phyloP scores from a whole-genome alignment of 2,329 filamentous ascomycete species.

The Colletotrichum higginsianum region DNA sequence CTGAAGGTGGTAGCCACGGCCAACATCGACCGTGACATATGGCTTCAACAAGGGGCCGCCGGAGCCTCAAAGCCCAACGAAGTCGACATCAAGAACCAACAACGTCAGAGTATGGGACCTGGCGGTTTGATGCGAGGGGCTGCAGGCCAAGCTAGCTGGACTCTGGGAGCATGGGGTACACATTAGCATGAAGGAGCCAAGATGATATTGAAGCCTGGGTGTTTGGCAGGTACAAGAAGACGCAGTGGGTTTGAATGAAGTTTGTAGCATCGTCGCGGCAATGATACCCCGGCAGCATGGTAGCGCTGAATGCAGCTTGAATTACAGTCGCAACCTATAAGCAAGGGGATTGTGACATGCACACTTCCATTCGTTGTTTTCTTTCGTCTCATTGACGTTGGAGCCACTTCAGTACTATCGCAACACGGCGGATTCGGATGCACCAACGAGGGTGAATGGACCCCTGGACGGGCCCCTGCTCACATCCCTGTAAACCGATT shows the following conservation, averaged over 20 bases:
- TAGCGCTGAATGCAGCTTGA: background rate
- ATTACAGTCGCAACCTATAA: background rate
- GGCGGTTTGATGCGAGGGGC: constrained; percentile 62
- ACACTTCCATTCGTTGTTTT: background rate
- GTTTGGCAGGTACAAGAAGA: background rate
- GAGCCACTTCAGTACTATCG: background rate
- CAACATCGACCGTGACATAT: constrained; percentile 79
- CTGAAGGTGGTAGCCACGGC: constrained; percentile 79
- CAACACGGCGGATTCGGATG: background rate
- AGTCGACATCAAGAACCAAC: constrained; percentile 69
- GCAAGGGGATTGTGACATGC: background rate
- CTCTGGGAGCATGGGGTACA: constrained; percentile 72
- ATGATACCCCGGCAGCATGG: constrained; percentile 27
- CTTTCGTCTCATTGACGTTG: background rate
- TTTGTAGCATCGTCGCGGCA: constrained; percentile 11
- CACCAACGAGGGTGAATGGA: constrained; percentile 12
- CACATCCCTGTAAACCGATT: constrained; percentile 33
- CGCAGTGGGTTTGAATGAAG: background rate
- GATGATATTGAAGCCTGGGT: background rate
- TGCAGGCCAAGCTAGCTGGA: constrained; percentile 68
- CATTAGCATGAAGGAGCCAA: constrained; percentile 53
- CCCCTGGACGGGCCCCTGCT: background rate
- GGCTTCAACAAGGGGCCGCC: constrained; percentile 75
- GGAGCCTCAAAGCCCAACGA: constrained; percentile 74
- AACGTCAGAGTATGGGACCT: constrained; percentile 76